Evolutionary conservation across 163 green algal genomes (phyloP).

Genomic region (Coccomyxa subellipsoidea): DNA sequence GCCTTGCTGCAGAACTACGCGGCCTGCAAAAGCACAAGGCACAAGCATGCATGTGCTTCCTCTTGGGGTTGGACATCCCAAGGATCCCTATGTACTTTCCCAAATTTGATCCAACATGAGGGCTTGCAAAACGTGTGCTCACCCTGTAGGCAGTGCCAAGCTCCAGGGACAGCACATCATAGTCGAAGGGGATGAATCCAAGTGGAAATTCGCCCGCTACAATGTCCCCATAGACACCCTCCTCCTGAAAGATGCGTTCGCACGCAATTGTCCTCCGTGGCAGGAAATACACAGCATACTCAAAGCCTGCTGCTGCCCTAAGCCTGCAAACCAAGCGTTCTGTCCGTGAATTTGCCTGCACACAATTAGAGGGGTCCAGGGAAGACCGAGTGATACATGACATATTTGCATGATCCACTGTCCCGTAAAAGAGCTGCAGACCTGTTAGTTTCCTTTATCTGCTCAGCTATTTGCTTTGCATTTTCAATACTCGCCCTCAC

Average conservation of each 20-base stretch:
- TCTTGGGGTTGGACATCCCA: too few species aligned
- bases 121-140: not conserved
- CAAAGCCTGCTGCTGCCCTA: not conserved
- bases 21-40: too few species aligned
- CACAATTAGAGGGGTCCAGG: too few species aligned
- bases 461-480: constrained; percentile 49
- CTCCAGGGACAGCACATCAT: constrained; percentile 87
- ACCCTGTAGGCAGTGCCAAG: constrained; percentile 54
- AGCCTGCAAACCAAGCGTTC: not conserved
- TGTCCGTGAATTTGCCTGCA: not conserved
- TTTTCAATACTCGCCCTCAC: constrained; percentile 51
- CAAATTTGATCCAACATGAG: too few species aligned
- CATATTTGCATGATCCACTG: too few species aligned
- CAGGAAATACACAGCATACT: constrained; percentile 55
- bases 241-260: constrained; percentile 69
- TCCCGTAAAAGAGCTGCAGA: too few species aligned
- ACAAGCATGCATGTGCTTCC: too few species aligned
- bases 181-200: constrained; percentile 77
- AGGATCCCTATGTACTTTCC: too few species aligned
- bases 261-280: constrained; percentile 62
- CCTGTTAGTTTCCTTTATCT: constrained; percentile 31
- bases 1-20: too few species aligned
- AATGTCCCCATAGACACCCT: constrained; percentile 74
- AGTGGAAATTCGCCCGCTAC: constrained; percentile 43
- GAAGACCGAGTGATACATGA: too few species aligned